phyloP scores from a whole-genome alignment of 805 yeast species.

The Candida nanaspora region DNA sequence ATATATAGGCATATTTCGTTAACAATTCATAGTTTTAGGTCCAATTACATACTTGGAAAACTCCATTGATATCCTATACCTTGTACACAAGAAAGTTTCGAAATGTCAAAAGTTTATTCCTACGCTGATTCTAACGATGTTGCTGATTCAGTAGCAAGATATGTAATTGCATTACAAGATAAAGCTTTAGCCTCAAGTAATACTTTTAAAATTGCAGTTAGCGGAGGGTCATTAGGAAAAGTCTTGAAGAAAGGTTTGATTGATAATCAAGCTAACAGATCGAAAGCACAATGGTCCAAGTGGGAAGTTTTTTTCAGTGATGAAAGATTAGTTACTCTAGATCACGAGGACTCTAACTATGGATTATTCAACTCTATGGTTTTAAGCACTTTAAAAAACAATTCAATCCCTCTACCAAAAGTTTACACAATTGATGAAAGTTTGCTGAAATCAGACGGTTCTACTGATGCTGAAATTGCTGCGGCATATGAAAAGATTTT shows the following conservation, averaged over 20 bases:
- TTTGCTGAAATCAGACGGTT: slow-evolving; percentile 48
- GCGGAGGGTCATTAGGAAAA: slow-evolving; percentile 87
- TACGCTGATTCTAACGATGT: slow-evolving; percentile 51
- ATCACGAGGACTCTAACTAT: slow-evolving; percentile 79
- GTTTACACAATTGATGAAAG: slow-evolving; percentile 61
- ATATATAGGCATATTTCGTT: no score
- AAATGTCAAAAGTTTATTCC: slow-evolving; percentile 30
- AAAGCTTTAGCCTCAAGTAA: slow-evolving; percentile 38
- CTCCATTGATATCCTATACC: no score
- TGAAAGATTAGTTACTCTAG: slow-evolving; percentile 81
- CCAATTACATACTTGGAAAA: no score
- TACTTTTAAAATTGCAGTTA: slow-evolving; percentile 68
- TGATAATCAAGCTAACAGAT: slow-evolving; percentile 38
- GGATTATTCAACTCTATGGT: slow-evolving; percentile 68
- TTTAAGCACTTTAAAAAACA: slow-evolving; percentile 37
- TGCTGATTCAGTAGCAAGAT: slow-evolving; percentile 59
- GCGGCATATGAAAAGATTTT: slow-evolving; percentile 51
- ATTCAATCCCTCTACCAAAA: slow-evolving; percentile 43
- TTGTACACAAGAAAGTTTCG: background rate
- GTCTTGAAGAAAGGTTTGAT: slow-evolving; percentile 63
- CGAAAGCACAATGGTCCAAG: slow-evolving; percentile 52
- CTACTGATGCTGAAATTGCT: slow-evolving; percentile 50
- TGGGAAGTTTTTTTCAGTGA: slow-evolving; percentile 87
- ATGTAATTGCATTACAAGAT: slow-evolving; percentile 56
- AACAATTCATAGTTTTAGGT: no score